These are phyloP conservation scores for Penicillium sp. DNA, from an alignment of 2,329 filamentous ascomycete genomes.

Conservation along the genomic window DNA sequence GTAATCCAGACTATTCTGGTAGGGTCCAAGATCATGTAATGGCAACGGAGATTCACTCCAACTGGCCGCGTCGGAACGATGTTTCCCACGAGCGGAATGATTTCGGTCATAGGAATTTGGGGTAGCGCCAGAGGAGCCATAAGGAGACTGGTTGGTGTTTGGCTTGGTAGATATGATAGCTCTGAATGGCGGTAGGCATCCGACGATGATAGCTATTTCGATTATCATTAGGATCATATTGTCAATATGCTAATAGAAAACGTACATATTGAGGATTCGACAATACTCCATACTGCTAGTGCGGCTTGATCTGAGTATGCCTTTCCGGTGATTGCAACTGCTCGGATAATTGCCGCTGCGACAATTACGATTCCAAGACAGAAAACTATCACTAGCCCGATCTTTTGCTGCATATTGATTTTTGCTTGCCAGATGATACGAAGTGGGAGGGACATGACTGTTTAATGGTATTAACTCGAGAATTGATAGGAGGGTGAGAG, in stretches of 20 bases:
- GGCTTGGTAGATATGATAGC: slow-evolving; percentile 14
- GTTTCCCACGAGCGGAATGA: background rate
- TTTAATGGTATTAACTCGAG: background rate
- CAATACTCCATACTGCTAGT: slow-evolving; percentile 21
- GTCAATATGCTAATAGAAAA: background rate
- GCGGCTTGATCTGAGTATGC: slow-evolving; percentile 21
- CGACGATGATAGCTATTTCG: slow-evolving; percentile 17
- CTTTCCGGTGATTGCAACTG: slow-evolving; percentile 25
- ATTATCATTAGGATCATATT: background rate
- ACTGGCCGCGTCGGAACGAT: background rate
- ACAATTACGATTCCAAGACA: slow-evolving; percentile 29
- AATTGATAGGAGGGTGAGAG: background rate
- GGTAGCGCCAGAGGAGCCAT: background rate
- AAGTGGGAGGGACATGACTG: slow-evolving; percentile 35
- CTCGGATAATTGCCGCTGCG: slow-evolving; percentile 28
- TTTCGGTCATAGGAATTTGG: slow-evolving; percentile 7
- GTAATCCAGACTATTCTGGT: background rate
- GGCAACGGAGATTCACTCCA: slow-evolving; percentile 9
- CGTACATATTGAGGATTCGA: slow-evolving; percentile 23
- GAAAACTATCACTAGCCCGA: slow-evolving; percentile 30
- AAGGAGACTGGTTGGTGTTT: background rate
- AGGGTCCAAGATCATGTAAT: background rate
- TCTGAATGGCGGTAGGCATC: slow-evolving; percentile 22
- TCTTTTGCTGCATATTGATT: slow-evolving; percentile 29
- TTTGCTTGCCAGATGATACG: slow-evolving; percentile 29